These are phyloP conservation scores for Blastobotrys capitulatus DNA, from an alignment of 1,139 yeast genomes.

Conservation along the genomic window DNA sequence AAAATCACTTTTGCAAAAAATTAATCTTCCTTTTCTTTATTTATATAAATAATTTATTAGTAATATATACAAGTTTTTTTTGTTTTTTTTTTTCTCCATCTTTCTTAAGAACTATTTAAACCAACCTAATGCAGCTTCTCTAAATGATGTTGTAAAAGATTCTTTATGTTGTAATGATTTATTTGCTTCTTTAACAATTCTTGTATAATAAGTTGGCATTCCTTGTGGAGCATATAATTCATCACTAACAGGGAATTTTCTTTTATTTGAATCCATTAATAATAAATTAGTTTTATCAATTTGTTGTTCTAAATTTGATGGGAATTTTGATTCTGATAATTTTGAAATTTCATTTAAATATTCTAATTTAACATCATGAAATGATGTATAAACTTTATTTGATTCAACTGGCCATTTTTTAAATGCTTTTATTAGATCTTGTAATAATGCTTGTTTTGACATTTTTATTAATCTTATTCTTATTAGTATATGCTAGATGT, in stretches of 20 bases:
- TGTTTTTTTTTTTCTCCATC: no score
- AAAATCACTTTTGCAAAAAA: constrained; percentile 50
- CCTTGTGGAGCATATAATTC: constrained; percentile 74
- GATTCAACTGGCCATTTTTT: constrained; percentile 28
- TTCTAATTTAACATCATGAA: constrained; percentile 28
- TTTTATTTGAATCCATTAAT: constrained; percentile 20
- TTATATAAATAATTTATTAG: background rate
- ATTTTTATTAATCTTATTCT: constrained; percentile 4
- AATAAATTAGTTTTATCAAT: constrained; percentile 25
- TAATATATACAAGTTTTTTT: background rate
- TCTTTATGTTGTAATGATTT: constrained; percentile 58
- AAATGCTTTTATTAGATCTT: constrained; percentile 20
- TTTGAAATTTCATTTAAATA: constrained; percentile 24
- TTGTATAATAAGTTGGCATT: constrained; percentile 69
- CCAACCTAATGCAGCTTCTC: constrained; percentile 34
- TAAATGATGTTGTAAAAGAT: constrained; percentile 36
- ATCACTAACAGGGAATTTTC: constrained; percentile 36
- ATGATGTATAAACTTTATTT: constrained; percentile 31
- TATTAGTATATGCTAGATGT: background rate
- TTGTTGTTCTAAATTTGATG: constrained; percentile 26
- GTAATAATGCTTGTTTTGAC: constrained; percentile 10
- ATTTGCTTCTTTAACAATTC: constrained; percentile 61
- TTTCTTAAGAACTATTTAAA: constrained; percentile 26
- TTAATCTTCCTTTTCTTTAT: constrained; percentile 18
- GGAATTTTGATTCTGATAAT: constrained; percentile 21